Percentiles rank a stretch among this genome's conserved stretches.
Conservation (phyloP, 2,329 filamentous ascomycete species). For the Phyllosticta citriasiana region DNA sequence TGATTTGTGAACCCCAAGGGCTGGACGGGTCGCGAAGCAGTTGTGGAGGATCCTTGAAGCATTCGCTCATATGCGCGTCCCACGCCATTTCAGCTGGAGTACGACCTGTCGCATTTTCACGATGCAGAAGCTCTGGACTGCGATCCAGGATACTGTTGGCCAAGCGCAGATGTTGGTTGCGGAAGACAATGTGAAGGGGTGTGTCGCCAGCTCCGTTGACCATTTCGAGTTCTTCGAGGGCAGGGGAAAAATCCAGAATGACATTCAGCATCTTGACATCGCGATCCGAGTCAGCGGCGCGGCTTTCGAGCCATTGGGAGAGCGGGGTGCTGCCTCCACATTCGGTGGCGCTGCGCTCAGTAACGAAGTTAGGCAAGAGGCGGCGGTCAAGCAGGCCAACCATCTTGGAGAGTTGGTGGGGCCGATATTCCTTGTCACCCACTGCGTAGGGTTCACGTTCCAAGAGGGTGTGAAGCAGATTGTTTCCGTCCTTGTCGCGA, state of each 20-base stretch:
- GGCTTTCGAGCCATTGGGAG: conserved; percentile 30
- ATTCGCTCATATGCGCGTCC: conserved; percentile 39
- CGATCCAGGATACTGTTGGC: conserved; percentile 42
- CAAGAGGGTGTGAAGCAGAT: conserved; percentile 56
- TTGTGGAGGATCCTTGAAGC: conserved; percentile 17
- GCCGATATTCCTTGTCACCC: conserved; percentile 5
- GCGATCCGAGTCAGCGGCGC: neutral
- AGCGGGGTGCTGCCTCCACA: conserved; percentile 44
- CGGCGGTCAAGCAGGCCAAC: conserved; percentile 49
- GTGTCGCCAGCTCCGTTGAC: conserved; percentile 58
- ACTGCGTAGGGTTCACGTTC: neutral
- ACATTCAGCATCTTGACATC: conserved; percentile 11
- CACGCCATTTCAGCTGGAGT: conserved; percentile 61
- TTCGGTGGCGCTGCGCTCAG: conserved; percentile 44
- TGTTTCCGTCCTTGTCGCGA: conserved; percentile 52
- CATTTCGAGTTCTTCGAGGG: conserved; percentile 45
- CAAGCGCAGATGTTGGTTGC: conserved; percentile 27
- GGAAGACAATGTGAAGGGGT: conserved; percentile 49
- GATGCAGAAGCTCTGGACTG: conserved; percentile 50
- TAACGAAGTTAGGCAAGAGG: conserved; percentile 48
- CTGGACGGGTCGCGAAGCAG: conserved; percentile 1
- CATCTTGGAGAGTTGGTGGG: conserved; percentile 34
- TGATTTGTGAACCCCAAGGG: neutral
- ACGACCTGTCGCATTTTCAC: conserved; percentile 66
- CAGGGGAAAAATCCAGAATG: conserved; percentile 26